Percentiles rank a stretch among this genome's conserved stretches.
These are phyloP conservation scores for Paecilomyces niveus DNA, from an alignment of 2,329 filamentous ascomycete genomes.

Conservation along the genomic window DNA sequence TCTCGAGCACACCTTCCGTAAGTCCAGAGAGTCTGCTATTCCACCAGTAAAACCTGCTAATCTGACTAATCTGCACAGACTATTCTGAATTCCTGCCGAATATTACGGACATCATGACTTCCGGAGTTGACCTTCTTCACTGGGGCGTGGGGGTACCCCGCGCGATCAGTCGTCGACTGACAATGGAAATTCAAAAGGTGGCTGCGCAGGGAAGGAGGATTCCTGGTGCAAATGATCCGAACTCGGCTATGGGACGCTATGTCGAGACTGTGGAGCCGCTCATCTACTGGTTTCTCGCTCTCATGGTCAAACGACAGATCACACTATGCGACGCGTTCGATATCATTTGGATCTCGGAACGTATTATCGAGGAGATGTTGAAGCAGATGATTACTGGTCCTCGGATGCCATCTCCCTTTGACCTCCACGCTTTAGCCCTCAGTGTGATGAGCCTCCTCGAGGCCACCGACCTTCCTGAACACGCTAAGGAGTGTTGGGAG, in stretches of 20 bases:
- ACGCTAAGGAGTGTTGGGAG: constrained; percentile 32
- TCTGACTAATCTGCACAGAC: not conserved
- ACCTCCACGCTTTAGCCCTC: constrained; percentile 34
- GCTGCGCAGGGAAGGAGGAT: not conserved
- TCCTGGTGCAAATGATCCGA: not conserved
- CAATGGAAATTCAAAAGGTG: not conserved
- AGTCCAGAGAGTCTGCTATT: not conserved
- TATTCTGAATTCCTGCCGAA: not conserved
- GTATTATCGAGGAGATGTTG: constrained; percentile 33
- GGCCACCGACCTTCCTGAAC: constrained; percentile 32
- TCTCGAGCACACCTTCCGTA: not conserved
- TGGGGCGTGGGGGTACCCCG: not conserved
- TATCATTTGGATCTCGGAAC: constrained; percentile 33
- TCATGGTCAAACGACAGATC: constrained; percentile 37
- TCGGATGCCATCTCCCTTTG: constrained; percentile 31
- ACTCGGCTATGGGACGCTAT: constrained; percentile 9
- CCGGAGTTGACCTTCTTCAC: not conserved
- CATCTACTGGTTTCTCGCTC: constrained; percentile 35
- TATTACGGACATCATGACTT: not conserved
- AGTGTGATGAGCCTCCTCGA: constrained; percentile 37
- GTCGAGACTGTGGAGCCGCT: constrained; percentile 33
- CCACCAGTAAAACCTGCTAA: not conserved
- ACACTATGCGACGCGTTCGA: constrained; percentile 36
- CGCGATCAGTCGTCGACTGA: not conserved
- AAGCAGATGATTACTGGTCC: constrained; percentile 22